Evolutionary conservation across 192 early-diverging fungal species (phyloP).

Genomic region (Entomortierella lignicola): DNA sequence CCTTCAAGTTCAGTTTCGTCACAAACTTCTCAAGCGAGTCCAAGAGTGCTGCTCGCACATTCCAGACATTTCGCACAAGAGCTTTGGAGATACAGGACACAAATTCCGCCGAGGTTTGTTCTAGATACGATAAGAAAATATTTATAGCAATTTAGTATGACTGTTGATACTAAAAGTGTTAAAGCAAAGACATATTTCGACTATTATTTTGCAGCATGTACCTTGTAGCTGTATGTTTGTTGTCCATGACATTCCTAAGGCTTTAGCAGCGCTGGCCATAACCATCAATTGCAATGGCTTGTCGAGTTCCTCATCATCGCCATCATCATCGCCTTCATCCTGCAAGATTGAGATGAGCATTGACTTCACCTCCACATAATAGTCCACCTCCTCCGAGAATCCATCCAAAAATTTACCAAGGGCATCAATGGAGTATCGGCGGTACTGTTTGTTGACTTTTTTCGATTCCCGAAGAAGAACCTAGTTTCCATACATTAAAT

Average conservation of each 20-base stretch:
- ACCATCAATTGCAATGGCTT: conserved; percentile 74
- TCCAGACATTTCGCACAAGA: conserved; percentile 83
- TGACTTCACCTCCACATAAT: conserved; percentile 67
- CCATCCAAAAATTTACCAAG: conserved; percentile 70
- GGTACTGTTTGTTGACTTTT: conserved; percentile 79
- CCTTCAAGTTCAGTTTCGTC: conserved; percentile 25
- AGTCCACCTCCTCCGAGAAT: conserved; percentile 66
- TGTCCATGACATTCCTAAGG: conserved; percentile 69
- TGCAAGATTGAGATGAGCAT: conserved; percentile 61
- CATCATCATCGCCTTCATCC: conserved; percentile 62
- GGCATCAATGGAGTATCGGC: conserved; percentile 71
- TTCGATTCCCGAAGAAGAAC: conserved; percentile 79
- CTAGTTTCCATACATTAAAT: conserved; percentile 19
- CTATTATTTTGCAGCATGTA: too few species aligned
- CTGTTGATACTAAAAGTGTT: background rate
- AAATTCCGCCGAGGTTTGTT: conserved; percentile 58
- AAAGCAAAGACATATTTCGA: too few species aligned
- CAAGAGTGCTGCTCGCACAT: conserved; percentile 78
- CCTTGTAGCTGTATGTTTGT: conserved; percentile 61
- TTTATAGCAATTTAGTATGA: conserved; percentile 3
- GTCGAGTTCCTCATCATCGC: conserved; percentile 67
- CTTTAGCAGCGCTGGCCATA: conserved; percentile 74
- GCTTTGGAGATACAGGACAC: conserved; percentile 58
- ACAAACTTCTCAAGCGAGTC: conserved; percentile 73
- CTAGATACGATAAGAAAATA: conserved; percentile 13